Base-by-base conservation (phyloP, 768 basidiomycete species). In the Tylopilus sp. region DNA sequence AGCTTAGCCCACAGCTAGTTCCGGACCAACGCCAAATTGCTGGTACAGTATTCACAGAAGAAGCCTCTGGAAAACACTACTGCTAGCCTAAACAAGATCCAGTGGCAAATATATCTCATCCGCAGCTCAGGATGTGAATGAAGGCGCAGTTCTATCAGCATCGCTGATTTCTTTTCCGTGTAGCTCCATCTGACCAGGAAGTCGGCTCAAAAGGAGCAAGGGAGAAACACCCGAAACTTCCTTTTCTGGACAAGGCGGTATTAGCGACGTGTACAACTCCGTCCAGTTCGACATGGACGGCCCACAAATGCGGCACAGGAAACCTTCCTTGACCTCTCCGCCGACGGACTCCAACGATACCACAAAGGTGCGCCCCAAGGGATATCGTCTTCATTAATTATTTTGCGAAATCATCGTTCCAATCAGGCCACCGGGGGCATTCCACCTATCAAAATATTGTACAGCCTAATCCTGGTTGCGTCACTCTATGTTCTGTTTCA, bases 261-360 rank as follows among this genome's bases (percentile, higher is more conserved):
- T 22, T 28, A 29, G 17, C 26, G 14, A n/a, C 42, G 28, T n/a
- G 26, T 29, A n/a, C 43, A 45, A 38, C 19, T 22, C 49, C 10
- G 16, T 22, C 42, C 50, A 13, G 21, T 9, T 19, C 26, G 11
- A 29, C 22, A 54, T 54, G 53, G 46, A 48, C 16, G 6, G 26
- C 3, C 22, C 59, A 42, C 48, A 45, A 16, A 31, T 66, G 50
- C 63, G 68, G 34, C 55, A 68, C 9, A 68, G 68, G 29, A 71
- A 58, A 34, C 42, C 50, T 11, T n/a, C 37, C 14, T 19, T 22
- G 17, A 1, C 33, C 21, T 14, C 46, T 31, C 28, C 52, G 9
- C 30, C 29, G 26, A 12, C 46, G 2, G 26, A 13, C 8, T 2
- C 24, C 1, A 40, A 50, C 11, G 26, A 53, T 24, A 44, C 47